Evolutionary conservation across 257 asterid species (phyloP).

Genomic region (Scutellaria barbata): DNA sequence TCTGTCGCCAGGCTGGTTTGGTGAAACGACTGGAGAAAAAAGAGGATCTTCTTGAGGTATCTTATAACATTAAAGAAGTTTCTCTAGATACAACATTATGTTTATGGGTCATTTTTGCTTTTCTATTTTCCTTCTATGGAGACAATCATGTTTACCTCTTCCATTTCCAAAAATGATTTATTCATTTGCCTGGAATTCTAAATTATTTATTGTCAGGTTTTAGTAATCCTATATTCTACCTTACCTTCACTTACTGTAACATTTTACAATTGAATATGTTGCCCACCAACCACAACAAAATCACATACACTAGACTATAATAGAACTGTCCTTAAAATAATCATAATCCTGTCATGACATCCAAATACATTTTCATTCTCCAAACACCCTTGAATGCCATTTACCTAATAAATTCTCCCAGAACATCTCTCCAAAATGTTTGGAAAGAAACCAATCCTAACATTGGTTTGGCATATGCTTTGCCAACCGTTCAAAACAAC

Average conservation of each 20-base stretch:
- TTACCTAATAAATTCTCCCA: background rate
- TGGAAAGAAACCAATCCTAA: background rate
- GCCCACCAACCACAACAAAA: slow-evolving; percentile 9
- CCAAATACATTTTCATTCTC: background rate
- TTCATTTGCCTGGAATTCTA: slow-evolving; percentile 1
- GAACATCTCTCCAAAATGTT: background rate
- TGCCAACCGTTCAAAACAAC: no score
- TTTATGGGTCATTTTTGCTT: background rate
- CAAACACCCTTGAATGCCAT: background rate
- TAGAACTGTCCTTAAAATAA: background rate
- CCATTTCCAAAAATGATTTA: background rate
- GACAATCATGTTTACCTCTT: background rate
- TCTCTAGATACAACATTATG: background rate
- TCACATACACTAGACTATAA: background rate
- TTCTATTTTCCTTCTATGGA: background rate
- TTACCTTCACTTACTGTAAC: background rate
- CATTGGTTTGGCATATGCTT: background rate
- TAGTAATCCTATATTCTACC: background rate
- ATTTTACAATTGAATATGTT: background rate
- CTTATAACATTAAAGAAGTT: slow-evolving; percentile 13
- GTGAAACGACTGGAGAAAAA: slow-evolving; percentile 91
- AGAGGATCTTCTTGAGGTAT: slow-evolving; percentile 86
- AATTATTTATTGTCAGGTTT: no score
- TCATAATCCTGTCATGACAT: background rate
- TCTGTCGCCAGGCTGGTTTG: slow-evolving; percentile 99